Evolutionary conservation across 1,139 yeast species (phyloP).

Genomic region (Lodderomyces metapsilosis): DNA sequence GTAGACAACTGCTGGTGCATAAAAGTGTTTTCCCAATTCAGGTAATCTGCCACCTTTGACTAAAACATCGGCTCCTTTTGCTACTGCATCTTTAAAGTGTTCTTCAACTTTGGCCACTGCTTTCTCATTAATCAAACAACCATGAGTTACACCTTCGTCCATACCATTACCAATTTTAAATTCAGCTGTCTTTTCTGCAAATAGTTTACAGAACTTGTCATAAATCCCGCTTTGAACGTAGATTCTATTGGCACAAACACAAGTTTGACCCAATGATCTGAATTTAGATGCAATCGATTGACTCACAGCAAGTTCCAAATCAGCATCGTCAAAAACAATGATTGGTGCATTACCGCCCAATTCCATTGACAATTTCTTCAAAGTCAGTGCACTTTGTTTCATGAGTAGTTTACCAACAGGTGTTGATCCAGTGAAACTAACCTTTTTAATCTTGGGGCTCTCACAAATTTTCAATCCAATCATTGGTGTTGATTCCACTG

Average conservation of each 20-base stretch:
- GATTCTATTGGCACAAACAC: conserved; percentile 85
- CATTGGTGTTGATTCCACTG: conserved; percentile 36
- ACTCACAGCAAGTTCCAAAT: conserved; percentile 45
- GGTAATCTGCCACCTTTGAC: conserved; percentile 42
- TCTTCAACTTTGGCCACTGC: conserved; percentile 39
- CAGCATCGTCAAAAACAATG: conserved; percentile 48
- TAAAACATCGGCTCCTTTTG: conserved; percentile 42
- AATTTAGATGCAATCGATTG: conserved; percentile 56
- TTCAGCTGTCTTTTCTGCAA: conserved; percentile 30
- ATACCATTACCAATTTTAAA: conserved; percentile 47
- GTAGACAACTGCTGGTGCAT: conserved; percentile 40
- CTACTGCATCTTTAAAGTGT: conserved; percentile 41
- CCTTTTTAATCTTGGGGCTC: conserved; percentile 41
- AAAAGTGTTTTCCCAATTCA: conserved; percentile 39
- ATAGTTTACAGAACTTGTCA: conserved; percentile 49
- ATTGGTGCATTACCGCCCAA: conserved; percentile 56
- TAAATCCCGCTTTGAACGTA: conserved; percentile 70
- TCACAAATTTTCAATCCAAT: conserved; percentile 35
- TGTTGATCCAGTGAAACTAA: conserved; percentile 61
- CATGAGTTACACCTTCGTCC: conserved; percentile 43
- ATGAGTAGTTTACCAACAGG: conserved; percentile 53
- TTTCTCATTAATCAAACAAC: conserved; percentile 42
- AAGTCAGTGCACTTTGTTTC: conserved; percentile 45
- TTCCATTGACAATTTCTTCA: conserved; percentile 51
- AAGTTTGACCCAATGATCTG: conserved; percentile 82